phyloP scores from a whole-genome alignment of 169 alveolate genomes.

The Besnoitia besnoiti region DNA sequence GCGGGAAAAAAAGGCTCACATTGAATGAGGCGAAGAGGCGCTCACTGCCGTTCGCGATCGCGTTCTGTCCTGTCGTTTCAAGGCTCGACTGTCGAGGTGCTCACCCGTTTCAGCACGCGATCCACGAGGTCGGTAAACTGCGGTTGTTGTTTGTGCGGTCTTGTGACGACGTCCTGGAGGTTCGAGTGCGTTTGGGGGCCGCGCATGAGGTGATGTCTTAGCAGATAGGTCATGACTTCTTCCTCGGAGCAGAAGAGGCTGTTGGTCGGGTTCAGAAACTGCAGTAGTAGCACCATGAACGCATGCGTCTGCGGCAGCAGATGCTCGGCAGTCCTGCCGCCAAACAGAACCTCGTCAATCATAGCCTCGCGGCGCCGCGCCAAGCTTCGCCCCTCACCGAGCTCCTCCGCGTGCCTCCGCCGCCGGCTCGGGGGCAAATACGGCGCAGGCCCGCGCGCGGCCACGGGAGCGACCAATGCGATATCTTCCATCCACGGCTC shows the following conservation, averaged over 20 bases:
- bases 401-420: not conserved
- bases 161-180: conserved; percentile 20
- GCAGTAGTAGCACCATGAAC: conserved; percentile 35
- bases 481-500: not conserved
- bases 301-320: conserved; percentile 23
- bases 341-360: not conserved
- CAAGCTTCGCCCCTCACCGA: not conserved
- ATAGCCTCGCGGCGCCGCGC: not conserved
- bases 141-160: conserved; percentile 30
- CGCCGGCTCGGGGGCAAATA: not conserved
- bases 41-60: too few relatives aligned
- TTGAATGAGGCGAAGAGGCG: too few relatives aligned
- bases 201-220: conserved; percentile 24
- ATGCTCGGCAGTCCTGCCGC: not conserved
- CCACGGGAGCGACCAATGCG: not conserved
- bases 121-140: conserved; percentile 13
- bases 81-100: too few relatives aligned
- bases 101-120: not conserved
- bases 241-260: not conserved
- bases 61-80: too few relatives aligned
- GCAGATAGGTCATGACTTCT: not conserved
- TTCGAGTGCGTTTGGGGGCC: conserved; percentile 30
- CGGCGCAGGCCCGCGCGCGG: not conserved
- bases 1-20: too few relatives aligned
- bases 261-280: conserved; percentile 9